Percentiles rank a stretch among this genome's conserved stretches.
Evolutionary conservation across 2,329 filamentous ascomycete genomes (phyloP).

Genomic region (Xylariomycetidae sp.): DNA sequence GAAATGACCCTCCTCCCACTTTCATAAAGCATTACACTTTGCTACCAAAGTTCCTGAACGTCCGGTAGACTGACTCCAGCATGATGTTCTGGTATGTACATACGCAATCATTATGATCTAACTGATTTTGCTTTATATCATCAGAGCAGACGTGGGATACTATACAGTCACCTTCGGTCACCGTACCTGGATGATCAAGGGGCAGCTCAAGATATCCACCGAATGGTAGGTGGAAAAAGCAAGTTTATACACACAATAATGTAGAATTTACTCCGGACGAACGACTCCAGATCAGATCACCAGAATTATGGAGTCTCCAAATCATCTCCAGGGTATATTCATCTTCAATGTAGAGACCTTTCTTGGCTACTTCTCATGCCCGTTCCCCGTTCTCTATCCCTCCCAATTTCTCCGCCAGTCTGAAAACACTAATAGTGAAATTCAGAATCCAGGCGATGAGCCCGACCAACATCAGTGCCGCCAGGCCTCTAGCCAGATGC

Average conservation of each 20-base stretch:
- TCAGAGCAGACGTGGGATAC: too few species aligned
- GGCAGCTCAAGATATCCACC: not conserved
- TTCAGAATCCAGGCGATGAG: constrained; percentile 87
- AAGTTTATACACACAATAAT: too few species aligned
- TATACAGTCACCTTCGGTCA: too few species aligned
- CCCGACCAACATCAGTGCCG: constrained; percentile 73
- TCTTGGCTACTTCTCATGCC: constrained; percentile 27
- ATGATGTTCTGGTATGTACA: too few species aligned
- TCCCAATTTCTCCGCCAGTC: constrained; percentile 58
- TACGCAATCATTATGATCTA: too few species aligned
- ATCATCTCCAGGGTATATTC: constrained; percentile 14
- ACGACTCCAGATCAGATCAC: not conserved
- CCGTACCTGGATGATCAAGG: constrained; percentile 1
- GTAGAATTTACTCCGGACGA: too few species aligned
- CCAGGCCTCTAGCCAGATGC: constrained; percentile 62
- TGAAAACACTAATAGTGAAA: constrained; percentile 80
- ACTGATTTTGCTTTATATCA: too few species aligned
- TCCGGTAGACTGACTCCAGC: too few species aligned
- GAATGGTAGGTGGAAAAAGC: too few species aligned
- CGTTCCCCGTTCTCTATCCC: constrained; percentile 46
- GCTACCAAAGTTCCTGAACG: too few species aligned
- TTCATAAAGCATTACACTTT: too few species aligned
- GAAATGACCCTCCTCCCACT: too few species aligned
- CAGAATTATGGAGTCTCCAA: not conserved
- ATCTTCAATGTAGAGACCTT: constrained; percentile 7